Percentiles rank a stretch among this genome's conserved stretches.
Evolutionary conservation across 2,329 filamentous ascomycete genomes (phyloP).

Genomic region (Cadophora sp.): DNA sequence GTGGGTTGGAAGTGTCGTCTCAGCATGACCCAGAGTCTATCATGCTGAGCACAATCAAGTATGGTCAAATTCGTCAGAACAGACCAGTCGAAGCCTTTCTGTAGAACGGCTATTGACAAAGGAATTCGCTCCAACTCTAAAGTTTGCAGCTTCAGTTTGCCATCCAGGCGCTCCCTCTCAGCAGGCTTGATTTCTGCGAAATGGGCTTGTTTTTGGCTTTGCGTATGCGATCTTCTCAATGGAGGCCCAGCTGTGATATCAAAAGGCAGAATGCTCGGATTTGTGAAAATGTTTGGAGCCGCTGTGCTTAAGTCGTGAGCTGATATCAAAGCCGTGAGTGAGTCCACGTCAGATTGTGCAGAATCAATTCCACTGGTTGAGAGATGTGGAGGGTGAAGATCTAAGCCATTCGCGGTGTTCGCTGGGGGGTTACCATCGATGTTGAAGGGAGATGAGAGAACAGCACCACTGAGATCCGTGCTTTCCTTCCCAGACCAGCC

Average conservation of each 20-base stretch:
- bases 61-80: conserved; percentile 75
- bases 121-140: conserved; percentile 78
- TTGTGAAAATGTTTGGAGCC: conserved; percentile 18
- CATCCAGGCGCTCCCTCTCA: conserved; percentile 54
- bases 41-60: conserved; percentile 74
- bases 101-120: conserved; percentile 74
- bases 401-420: conserved; percentile 29
- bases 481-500: conserved; percentile 32
- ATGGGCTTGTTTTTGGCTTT: conserved; percentile 37
- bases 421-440: conserved; percentile 25
- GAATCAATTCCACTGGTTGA: conserved; percentile 24
- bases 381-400: conserved; percentile 27
- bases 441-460: conserved; percentile 31
- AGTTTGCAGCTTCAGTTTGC: conserved; percentile 70
- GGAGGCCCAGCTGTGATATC: conserved; percentile 32
- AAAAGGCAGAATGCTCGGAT: conserved; percentile 15
- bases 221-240: conserved; percentile 38
- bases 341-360: conserved; percentile 40
- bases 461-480: conserved; percentile 22
- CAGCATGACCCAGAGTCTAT: conserved; percentile 77
- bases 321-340: conserved; percentile 40
- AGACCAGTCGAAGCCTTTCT: conserved; percentile 77
- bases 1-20: conserved; percentile 64
- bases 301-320: conserved; percentile 34
- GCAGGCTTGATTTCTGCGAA: conserved; percentile 37